Base-by-base conservation (phyloP, 192 early-diverging fungal species). In the Linnemannia hyalina region DNA sequence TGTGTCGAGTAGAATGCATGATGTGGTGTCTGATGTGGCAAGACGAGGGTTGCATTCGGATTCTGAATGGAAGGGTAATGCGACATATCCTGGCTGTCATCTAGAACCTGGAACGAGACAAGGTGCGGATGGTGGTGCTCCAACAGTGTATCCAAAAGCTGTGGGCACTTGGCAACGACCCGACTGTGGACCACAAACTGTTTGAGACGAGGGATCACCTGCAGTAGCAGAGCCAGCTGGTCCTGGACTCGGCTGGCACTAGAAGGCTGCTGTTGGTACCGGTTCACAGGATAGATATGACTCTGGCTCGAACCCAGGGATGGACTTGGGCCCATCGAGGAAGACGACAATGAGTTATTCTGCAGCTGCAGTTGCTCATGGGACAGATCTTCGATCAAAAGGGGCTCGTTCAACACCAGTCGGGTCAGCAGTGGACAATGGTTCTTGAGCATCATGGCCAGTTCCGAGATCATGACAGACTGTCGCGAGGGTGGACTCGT, bases 91-190 rank as follows among this genome's bases (percentile, higher is more conserved):
- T 70, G 76, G 32, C 32, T 29, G 40, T 73, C 42, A 29, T 78
- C 75, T 5, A 83, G 29, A 13, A 83, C 13, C 47, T 83, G 71
- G 71, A 83, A 83, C 16, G 82, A 83, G 9, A 42, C 20, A 13
- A 83, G 60, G 54, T 83, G 82, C 9, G 76, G 47, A 42, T 78
- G 46, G 32, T 83, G 82, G 42, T 78, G 73, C 16, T 77, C 71
- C 3, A 83, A 23, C 9, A 83, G 36, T 3, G 75, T 78, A 20
- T 83, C 82, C 40, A 83, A 5, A n/a, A 83, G 36, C 8, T 60
- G 57, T 26, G 82, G 76, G 41, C 71, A 76, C 32, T 42, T 60
- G 23, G 75, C 46, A 10, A 74, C 70, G 20, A 78, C 75, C n/a
- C 70, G 6, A 7, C 29, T 73, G 32, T 82, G 57, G 16, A 70